Conservation (phyloP, 768 basidiomycete genomes). For the Panellus pusillus region DNA sequence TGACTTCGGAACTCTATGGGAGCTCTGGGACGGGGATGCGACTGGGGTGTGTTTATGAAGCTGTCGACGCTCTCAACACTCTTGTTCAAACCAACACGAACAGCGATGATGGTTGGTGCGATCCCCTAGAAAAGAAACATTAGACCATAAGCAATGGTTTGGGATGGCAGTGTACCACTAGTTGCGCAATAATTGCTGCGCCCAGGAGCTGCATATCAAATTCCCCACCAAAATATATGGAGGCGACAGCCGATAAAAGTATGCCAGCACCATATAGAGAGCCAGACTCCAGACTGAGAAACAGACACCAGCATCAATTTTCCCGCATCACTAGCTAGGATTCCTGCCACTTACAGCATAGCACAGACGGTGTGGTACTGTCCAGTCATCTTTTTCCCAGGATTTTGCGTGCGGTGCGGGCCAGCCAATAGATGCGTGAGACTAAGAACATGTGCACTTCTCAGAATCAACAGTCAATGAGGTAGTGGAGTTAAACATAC, state of each 20-base stretch:
- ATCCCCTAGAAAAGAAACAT: constrained; percentile 1
- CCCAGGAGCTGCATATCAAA: too few relatives aligned
- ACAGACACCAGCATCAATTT: neutral
- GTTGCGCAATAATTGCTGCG: too few relatives aligned
- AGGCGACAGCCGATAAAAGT: too few relatives aligned
- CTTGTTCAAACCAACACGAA: neutral
- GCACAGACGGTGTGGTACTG: neutral
- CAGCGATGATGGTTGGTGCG: neutral
- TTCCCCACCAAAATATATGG: too few relatives aligned
- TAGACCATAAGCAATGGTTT: neutral
- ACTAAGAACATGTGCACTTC: neutral
- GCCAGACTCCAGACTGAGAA: neutral
- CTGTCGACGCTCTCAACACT: neutral
- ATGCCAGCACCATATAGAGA: too few relatives aligned
- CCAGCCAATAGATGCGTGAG: constrained; percentile 2
- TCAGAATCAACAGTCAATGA: too few relatives aligned
- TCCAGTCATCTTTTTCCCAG: neutral
- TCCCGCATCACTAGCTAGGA: too few relatives aligned
- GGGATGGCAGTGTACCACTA: too few relatives aligned
- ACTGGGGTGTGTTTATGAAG: neutral
- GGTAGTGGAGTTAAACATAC: neutral
- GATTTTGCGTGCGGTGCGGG: neutral
- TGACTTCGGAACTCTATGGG: too few relatives aligned
- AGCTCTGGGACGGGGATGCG: too few relatives aligned
- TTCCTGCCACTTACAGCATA: neutral